Conservation (phyloP, 495 filamentous ascomycete genomes). For the Aspergillus avenaceus region DNA sequence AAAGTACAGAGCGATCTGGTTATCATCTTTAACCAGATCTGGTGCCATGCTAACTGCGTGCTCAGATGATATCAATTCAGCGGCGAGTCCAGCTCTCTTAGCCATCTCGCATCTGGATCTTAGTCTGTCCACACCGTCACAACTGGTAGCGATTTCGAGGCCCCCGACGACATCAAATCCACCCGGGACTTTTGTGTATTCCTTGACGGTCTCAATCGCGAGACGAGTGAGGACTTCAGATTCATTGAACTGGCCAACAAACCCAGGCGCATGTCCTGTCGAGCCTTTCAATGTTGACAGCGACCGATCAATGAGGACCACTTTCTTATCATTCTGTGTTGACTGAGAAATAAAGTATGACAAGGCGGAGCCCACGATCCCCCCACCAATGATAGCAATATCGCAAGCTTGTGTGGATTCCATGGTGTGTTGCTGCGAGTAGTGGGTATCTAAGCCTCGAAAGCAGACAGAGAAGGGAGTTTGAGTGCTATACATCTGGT, state of each 20-base stretch:
- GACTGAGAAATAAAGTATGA: slow-evolving; percentile 28
- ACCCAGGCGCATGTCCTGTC: slow-evolving; percentile 30
- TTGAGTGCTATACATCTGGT: not conserved
- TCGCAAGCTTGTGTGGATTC: slow-evolving; percentile 7
- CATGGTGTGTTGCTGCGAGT: not conserved
- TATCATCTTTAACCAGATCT: slow-evolving; percentile 23
- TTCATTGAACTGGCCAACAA: slow-evolving; percentile 36
- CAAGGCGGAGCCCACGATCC: slow-evolving; percentile 41
- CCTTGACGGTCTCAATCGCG: slow-evolving; percentile 26
- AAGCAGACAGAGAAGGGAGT: not conserved
- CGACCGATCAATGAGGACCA: slow-evolving; percentile 25
- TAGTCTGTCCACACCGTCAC: slow-evolving; percentile 18
- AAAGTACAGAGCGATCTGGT: slow-evolving; percentile 19
- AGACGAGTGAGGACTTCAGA: slow-evolving; percentile 27
- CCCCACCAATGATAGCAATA: slow-evolving; percentile 41
- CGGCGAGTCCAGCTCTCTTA: slow-evolving; percentile 16
- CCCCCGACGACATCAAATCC: slow-evolving; percentile 29
- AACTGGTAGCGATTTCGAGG: slow-evolving; percentile 25
- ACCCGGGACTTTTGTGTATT: slow-evolving; percentile 24
- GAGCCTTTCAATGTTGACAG: slow-evolving; percentile 19
- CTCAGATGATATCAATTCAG: slow-evolving; percentile 23
- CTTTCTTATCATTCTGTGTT: slow-evolving; percentile 9
- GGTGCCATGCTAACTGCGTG: slow-evolving; percentile 23
- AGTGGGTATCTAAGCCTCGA: not conserved
- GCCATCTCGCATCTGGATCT: slow-evolving; percentile 19